A percentile compares a stretch with the other conserved stretches of the same genome.
Evolutionary conservation across 352 stramenopile species (phyloP).

Genomic region (Globisporangium megalacanthum): DNA sequence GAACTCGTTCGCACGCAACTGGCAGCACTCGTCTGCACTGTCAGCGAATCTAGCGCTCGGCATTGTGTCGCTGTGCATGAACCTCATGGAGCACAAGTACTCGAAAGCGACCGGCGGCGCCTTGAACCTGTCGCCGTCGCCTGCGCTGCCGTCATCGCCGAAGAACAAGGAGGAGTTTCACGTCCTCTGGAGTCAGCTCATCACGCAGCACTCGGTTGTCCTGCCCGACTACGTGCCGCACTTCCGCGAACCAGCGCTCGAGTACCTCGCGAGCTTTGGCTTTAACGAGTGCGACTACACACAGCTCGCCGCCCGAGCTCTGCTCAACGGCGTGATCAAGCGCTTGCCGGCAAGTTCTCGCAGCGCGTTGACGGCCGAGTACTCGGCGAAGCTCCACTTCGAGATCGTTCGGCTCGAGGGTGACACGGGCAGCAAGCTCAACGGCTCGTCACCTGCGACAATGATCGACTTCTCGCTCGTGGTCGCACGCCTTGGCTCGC

Average conservation of each 20-base stretch:
- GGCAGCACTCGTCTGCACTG: slow-evolving; percentile 68
- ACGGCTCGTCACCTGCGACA: slow-evolving; percentile 15
- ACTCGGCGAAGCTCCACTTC: slow-evolving; percentile 73
- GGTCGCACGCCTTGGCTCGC: slow-evolving; percentile 53
- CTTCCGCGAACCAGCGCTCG: slow-evolving; percentile 67
- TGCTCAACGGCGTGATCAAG: slow-evolving; percentile 78
- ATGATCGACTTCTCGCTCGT: slow-evolving; percentile 31
- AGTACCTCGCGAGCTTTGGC: slow-evolving; percentile 64
- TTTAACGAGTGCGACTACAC: slow-evolving; percentile 78
- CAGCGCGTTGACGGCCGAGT: slow-evolving; percentile 57
- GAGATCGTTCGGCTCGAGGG: slow-evolving; percentile 72
- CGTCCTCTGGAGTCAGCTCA: slow-evolving; percentile 81
- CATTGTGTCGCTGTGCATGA: slow-evolving; percentile 76
- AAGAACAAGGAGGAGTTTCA: slow-evolving; percentile 82
- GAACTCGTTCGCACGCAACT: slow-evolving; percentile 48
- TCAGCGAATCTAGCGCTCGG: slow-evolving; percentile 62
- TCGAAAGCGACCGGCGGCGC: slow-evolving; percentile 18
- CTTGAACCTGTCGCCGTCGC: not conserved
- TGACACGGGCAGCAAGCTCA: slow-evolving; percentile 40
- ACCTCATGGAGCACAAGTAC: slow-evolving; percentile 77
- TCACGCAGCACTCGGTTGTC: slow-evolving; percentile 80
- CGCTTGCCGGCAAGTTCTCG: slow-evolving; percentile 37
- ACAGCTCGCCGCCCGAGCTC: slow-evolving; percentile 57
- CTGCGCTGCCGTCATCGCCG: slow-evolving; percentile 25
- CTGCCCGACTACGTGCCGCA: slow-evolving; percentile 63